phyloP scores from a whole-genome alignment of 805 yeast genomes.

The Metschnikowia cerradonensis region DNA sequence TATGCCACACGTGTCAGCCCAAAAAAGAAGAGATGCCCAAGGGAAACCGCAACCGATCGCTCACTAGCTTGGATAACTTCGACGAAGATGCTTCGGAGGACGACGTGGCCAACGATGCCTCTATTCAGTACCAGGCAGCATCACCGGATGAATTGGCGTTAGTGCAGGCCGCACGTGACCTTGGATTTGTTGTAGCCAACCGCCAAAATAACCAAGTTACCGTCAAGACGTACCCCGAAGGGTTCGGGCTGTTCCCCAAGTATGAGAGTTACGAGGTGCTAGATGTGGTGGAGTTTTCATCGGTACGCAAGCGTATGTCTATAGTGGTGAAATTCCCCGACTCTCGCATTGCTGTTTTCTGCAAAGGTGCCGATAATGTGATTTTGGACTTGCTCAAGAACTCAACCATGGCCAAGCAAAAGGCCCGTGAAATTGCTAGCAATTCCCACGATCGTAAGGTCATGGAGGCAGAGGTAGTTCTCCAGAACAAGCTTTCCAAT shows the following conservation, averaged over 20 bases:
- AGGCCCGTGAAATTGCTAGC: conserved; percentile 58
- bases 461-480: conserved; percentile 71
- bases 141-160: conserved; percentile 96
- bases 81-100: conserved; percentile 5
- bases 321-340: conserved; percentile 76
- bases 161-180: conserved; percentile 89
- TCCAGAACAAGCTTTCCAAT: conserved; percentile 49
- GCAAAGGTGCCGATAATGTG: conserved; percentile 95
- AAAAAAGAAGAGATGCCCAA: conserved; percentile 31
- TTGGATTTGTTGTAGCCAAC: conserved; percentile 83
- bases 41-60: conserved; percentile 9
- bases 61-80: conserved; percentile 20
- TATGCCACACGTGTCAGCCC: conserved; percentile 90
- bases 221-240: conserved; percentile 77
- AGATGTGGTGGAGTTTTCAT: conserved; percentile 80
- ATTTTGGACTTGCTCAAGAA: conserved; percentile 70
- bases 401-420: conserved; percentile 54
- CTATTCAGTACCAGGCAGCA: conserved; percentile 81
- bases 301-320: conserved; percentile 91
- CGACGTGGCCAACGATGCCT: conserved; percentile 31
- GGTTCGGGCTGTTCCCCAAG: conserved; percentile 61
- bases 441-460: conserved; percentile 61
- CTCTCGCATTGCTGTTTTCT: conserved; percentile 66
- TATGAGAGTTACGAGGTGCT: conserved; percentile 70
- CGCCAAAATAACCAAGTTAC: conserved; percentile 57